Percentiles rank a stretch among this genome's conserved stretches.
Evolutionary conservation across 1,284 basidiomycete species (phyloP).

Genomic region (Somion occarium): DNA sequence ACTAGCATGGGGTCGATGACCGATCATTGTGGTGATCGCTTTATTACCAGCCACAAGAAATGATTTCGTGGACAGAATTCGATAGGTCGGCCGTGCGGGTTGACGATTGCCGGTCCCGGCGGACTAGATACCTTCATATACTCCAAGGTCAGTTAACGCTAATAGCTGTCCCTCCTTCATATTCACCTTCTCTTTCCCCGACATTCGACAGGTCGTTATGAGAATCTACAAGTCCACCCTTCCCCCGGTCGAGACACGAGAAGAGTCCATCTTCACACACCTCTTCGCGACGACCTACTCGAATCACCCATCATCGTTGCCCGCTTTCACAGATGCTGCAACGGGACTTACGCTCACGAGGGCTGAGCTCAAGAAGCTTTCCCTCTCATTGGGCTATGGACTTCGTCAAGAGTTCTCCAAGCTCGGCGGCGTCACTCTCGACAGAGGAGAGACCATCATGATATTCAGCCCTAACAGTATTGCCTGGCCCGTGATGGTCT

Average conservation of each 20-base stretch:
- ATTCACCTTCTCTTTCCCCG: background rate
- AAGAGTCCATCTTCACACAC: conserved; percentile 25
- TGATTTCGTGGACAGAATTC: no score
- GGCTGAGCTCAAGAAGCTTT: conserved; percentile 46
- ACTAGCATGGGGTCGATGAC: no score
- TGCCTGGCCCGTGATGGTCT: conserved; percentile 38
- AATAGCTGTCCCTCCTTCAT: background rate
- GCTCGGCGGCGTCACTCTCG: conserved; percentile 19
- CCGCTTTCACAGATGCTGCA: conserved; percentile 65
- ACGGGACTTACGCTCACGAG: conserved; percentile 56
- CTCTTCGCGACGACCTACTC: conserved; percentile 18
- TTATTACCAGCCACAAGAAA: no score
- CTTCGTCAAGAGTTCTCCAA: conserved; percentile 34
- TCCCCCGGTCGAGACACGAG: conserved; percentile 19
- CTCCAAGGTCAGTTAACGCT: no score
- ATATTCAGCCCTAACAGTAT: conserved; percentile 40
- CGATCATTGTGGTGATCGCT: no score
- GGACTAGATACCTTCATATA: no score
- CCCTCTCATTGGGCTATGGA: conserved; percentile 52
- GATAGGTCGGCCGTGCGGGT: no score
- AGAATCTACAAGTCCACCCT: conserved; percentile 24
- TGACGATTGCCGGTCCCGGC: no score
- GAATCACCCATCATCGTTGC: conserved; percentile 14
- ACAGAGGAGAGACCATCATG: conserved; percentile 37
- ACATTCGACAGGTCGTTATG: conserved; percentile 6